Evolutionary conservation across 2,329 filamentous ascomycete genomes (phyloP), one percentile per base, ranked within the genome.

Genomic region (Sporothrix pallida): DNA sequence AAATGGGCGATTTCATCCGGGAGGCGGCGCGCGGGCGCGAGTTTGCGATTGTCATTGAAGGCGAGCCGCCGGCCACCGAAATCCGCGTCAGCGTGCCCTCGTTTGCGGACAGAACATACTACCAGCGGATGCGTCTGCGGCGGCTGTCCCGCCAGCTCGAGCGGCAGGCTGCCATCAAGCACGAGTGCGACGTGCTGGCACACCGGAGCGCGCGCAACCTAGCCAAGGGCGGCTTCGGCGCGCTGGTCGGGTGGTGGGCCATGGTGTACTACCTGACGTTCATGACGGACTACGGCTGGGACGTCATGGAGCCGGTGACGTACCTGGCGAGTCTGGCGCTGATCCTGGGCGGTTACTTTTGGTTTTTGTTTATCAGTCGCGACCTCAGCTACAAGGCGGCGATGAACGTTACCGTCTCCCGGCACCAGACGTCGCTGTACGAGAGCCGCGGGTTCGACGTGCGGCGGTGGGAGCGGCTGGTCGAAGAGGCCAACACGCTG

Each of bases 321-420:
- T 97, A 97, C 79, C 89, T 97, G 17, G 94, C 93, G 1, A 93
- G 94, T n/a, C 85, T 98, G 76, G 89, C 91, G 0, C 94, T 92
- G 13, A 89, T 97, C 79, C 97, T 97, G 84, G 91, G 91, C 8
- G 95, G 94, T 77, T 98, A 98, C 79, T 85, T 97, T 72, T 98
- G 94, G 93, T 97, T 98, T 81, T 84, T 97, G 13, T 97, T 95
- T 82, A 93, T 97, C 84, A n/a, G n/a, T 97, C 95, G 93, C 23
- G 94, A 97, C 82, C 90, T 97, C 12, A 93, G 90, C 76, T 97
- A 97, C 84, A 91, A 92, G 77, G 91, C 91, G 2, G 94, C 95
- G 42, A 90, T 97, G 83, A 95, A 97, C 80, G 87, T 97, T 72
- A 97, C 95, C 7, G 92, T 97, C 52, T 93, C 89, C 52, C 87